phyloP scores from a whole-genome alignment of 495 filamentous ascomycete genomes.

The Usnea hakonensis region DNA sequence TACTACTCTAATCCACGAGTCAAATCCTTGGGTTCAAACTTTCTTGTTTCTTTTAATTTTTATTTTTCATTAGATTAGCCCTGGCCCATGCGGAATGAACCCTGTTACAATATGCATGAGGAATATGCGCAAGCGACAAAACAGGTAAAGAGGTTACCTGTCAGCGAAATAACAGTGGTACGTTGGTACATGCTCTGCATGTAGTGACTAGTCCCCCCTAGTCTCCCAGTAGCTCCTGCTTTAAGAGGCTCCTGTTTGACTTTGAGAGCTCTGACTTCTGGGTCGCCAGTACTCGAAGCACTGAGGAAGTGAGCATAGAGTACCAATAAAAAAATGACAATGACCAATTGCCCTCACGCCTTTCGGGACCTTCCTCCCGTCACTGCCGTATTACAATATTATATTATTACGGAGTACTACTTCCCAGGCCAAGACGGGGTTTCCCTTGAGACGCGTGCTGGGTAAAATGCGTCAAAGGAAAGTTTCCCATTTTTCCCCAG shows the following conservation, averaged over 20 bases:
- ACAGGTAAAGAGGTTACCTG: background rate
- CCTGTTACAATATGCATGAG: slow-evolving; percentile 13
- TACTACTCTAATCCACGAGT: too few species aligned
- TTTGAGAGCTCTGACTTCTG: background rate
- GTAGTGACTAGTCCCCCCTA: background rate
- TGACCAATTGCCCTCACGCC: background rate
- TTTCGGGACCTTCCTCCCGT: background rate
- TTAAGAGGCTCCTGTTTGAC: background rate
- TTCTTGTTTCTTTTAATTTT: too few species aligned
- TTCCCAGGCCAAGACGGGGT: background rate
- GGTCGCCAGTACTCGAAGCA: too few species aligned
- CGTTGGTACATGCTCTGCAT: slow-evolving; percentile 8
- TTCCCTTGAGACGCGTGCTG: background rate
- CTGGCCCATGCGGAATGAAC: slow-evolving; percentile 15
- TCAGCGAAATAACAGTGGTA: background rate
- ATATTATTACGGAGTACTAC: too few species aligned
- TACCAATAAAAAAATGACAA: too few species aligned
- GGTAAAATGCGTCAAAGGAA: background rate
- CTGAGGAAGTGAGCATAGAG: slow-evolving; percentile 1
- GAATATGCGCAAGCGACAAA: slow-evolving; percentile 15
- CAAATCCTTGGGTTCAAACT: too few species aligned
- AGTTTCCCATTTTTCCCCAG: background rate
- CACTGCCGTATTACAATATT: background rate
- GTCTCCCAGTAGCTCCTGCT: background rate
- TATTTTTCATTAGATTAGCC: background rate